These are phyloP conservation scores for Pisolithus thermaeus DNA, from an alignment of 1,284 basidiomycete species.

Conservation along the genomic window DNA sequence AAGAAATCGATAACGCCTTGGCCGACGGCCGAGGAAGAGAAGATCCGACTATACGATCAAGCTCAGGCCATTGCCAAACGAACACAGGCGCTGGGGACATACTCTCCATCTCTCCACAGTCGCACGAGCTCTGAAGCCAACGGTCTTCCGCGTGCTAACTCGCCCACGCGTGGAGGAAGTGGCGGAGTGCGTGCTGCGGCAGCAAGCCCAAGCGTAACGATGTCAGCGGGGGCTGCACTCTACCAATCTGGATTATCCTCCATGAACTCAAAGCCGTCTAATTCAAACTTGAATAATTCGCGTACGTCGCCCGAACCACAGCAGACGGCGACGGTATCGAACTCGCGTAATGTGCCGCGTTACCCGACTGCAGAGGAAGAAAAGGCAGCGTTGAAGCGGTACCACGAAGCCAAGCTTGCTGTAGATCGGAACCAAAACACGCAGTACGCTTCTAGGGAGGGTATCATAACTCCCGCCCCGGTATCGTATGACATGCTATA, in stretches of 20 bases:
- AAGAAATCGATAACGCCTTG: constrained; percentile 35
- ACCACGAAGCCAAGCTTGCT: constrained; percentile 64
- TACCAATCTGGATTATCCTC: constrained; percentile 42
- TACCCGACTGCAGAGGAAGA: constrained; percentile 47
- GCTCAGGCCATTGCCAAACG: constrained; percentile 56
- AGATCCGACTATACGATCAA: constrained; percentile 57
- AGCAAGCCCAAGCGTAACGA: constrained; percentile 8
- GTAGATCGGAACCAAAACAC: constrained; percentile 49
- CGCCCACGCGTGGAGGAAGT: not conserved
- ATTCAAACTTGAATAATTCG: not conserved
- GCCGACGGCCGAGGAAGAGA: constrained; percentile 70
- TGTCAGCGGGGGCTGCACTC: constrained; percentile 40
- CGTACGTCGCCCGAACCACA: not conserved
- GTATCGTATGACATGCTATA: constrained; percentile 57
- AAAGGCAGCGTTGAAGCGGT: constrained; percentile 62
- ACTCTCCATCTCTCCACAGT: constrained; percentile 23
- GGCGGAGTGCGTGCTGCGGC: not conserved
- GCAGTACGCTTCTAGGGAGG: constrained; percentile 26
- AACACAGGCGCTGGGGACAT: constrained; percentile 37
- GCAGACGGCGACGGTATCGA: constrained; percentile 6
- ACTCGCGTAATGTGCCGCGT: constrained; percentile 30
- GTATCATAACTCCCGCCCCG: constrained; percentile 22
- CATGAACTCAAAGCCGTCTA: constrained; percentile 22
- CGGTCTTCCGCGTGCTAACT: not conserved
- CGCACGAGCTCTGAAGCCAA: constrained; percentile 28